phyloP scores from a whole-genome alignment of 2,329 filamentous ascomycete species.

The Calonectria leucothoes region DNA sequence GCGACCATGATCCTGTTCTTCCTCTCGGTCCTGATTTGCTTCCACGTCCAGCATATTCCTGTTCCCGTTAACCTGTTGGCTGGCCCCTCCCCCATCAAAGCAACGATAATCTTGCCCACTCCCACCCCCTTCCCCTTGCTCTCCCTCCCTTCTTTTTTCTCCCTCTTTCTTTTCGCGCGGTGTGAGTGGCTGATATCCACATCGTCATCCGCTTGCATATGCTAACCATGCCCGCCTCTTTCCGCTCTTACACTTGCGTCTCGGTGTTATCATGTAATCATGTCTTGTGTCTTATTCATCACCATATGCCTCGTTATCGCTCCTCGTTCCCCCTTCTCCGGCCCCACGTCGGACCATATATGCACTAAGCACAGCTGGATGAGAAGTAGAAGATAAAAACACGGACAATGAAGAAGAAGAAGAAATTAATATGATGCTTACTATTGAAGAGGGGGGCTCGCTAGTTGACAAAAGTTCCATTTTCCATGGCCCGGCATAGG shows the following conservation, averaged over 20 bases:
- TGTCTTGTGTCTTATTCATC: not conserved
- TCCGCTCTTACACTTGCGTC: not conserved
- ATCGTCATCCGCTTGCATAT: not conserved
- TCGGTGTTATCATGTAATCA: not conserved
- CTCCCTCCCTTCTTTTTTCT: no score
- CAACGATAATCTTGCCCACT: not conserved
- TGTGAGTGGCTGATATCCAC: not conserved
- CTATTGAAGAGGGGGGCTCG: not conserved
- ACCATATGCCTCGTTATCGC: not conserved
- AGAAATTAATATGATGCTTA: not conserved
- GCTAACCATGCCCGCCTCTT: not conserved
- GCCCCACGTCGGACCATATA: not conserved
- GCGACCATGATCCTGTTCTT: not conserved
- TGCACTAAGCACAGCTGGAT: not conserved
- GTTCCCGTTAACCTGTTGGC: not conserved
- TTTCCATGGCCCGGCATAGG: not conserved
- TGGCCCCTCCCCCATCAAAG: not conserved
- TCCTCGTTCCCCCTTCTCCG: not conserved
- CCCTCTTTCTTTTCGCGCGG: not conserved
- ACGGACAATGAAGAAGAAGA: not conserved
- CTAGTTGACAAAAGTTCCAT: conserved; percentile 5
- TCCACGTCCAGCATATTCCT: no score
- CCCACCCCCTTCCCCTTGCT: no score
- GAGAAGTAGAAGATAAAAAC: not conserved
- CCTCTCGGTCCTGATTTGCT: no score